Evolutionary conservation across 108 stramenopile species (phyloP).

Genomic region (Seminavis robusta): DNA sequence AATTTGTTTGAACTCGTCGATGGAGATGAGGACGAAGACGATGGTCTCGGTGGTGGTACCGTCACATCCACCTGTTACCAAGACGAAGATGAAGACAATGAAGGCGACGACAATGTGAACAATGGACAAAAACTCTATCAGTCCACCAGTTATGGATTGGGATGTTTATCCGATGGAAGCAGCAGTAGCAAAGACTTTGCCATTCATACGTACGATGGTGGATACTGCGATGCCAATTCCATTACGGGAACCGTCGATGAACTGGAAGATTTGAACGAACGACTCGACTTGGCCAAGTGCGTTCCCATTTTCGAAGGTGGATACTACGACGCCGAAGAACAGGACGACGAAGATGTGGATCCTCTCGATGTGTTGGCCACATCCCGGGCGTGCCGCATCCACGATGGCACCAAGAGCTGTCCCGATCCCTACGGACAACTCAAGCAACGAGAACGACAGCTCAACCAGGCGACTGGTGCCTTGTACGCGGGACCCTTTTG

Average conservation of each 20-base stretch:
- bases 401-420: not conserved
- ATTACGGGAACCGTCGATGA: not conserved
- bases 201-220: not conserved
- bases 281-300: not conserved
- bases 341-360: not conserved
- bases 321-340: not conserved
- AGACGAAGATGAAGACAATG: not conserved
- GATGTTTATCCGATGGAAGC: not conserved
- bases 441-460: too few relatives aligned
- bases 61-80: not conserved
- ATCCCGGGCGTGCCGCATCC: not conserved
- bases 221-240: not conserved
- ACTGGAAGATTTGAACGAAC: not conserved
- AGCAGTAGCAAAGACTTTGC: not conserved
- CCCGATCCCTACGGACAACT: conserved; percentile 1
- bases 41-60: not conserved
- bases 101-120: not conserved
- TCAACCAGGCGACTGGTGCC: too few relatives aligned
- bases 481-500: too few relatives aligned
- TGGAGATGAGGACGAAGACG: not conserved
- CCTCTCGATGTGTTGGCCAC: not conserved
- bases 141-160: too few relatives aligned
- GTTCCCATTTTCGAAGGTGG: not conserved
- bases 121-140: too few relatives aligned
- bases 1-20: not conserved